Conservation (phyloP, 306 rosid species). For the Dalbergia oliveri region DNA sequence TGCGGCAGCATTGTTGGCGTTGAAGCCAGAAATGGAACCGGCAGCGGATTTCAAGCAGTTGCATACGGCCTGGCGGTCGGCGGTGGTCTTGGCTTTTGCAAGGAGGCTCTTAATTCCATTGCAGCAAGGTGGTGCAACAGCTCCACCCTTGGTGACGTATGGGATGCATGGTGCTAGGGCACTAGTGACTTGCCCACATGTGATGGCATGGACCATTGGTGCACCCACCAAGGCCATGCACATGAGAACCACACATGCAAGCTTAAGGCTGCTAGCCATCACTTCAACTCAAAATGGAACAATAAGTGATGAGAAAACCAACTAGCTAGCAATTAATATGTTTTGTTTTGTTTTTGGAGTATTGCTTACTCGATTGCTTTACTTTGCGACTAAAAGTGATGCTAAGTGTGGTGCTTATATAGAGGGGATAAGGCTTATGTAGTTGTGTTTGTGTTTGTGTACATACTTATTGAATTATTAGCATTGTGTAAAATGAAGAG, state of each 20-base stretch:
- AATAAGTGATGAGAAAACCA: no score
- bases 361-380: no score
- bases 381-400: no score
- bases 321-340: no score
- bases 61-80: conserved; percentile 54
- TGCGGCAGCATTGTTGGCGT: neutral
- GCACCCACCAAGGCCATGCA: conserved; percentile 40
- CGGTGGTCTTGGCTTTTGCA: conserved; percentile 34
- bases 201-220: conserved; percentile 47
- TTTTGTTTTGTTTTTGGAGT: no score
- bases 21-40: neutral
- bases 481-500: no score
- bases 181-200: conserved; percentile 52
- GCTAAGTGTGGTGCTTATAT: no score
- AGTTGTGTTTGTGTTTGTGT: no score
- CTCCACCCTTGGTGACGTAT: conserved; percentile 31
- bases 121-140: conserved; percentile 27
- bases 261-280: conserved; percentile 50
- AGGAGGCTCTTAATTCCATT: conserved; percentile 23
- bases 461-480: no score
- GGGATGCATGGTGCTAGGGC: neutral
- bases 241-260: conserved; percentile 37
- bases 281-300: no score
- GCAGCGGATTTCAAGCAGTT: conserved; percentile 25
- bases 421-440: no score